phyloP scores from a whole-genome alignment of 2,329 filamentous ascomycete genomes.

The Neonectria ditissima region DNA sequence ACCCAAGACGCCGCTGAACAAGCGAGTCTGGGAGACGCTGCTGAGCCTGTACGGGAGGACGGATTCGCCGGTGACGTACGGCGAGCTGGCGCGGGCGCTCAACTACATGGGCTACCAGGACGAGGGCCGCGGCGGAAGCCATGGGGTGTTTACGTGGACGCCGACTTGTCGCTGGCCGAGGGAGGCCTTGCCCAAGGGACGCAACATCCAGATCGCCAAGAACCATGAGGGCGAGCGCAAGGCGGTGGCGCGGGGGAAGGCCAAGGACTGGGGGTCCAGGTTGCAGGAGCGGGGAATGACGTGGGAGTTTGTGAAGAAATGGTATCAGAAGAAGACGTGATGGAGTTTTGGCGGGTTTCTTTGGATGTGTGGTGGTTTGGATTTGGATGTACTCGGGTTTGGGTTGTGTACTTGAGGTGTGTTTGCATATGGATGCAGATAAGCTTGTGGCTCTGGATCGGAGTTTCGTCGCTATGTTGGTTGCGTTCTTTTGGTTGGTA shows the following conservation, averaged over 20 bases:
- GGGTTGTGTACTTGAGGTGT: not conserved
- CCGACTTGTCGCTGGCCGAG: constrained; percentile 8
- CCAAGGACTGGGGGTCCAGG: constrained; percentile 19
- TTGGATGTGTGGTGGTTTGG: not conserved
- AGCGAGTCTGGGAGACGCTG: constrained; percentile 31
- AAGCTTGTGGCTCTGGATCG: not conserved
- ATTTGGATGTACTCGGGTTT: not conserved
- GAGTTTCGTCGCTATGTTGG: not conserved
- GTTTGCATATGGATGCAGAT: not conserved
- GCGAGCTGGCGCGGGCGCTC: constrained; percentile 25
- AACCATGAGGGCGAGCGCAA: constrained; percentile 24
- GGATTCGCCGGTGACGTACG: constrained; percentile 13
- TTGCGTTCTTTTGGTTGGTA: not conserved
- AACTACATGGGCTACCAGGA: constrained; percentile 25
- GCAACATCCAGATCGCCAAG: constrained; percentile 27
- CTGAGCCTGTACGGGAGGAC: constrained; percentile 18
- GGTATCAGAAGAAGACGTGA: constrained; percentile 18
- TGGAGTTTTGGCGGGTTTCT: not conserved
- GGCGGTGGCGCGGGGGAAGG: constrained; percentile 16
- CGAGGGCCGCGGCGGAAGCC: constrained; percentile 25
- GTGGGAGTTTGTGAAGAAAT: constrained; percentile 24
- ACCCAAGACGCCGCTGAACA: constrained; percentile 26
- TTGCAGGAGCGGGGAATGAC: constrained; percentile 20
- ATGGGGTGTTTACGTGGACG: constrained; percentile 26
- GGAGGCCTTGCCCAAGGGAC: constrained; percentile 15